Percentiles rank a stretch among this genome's conserved stretches.
Conservation (phyloP, 441 rosid genomes). For the Breynia disticha region DNA sequence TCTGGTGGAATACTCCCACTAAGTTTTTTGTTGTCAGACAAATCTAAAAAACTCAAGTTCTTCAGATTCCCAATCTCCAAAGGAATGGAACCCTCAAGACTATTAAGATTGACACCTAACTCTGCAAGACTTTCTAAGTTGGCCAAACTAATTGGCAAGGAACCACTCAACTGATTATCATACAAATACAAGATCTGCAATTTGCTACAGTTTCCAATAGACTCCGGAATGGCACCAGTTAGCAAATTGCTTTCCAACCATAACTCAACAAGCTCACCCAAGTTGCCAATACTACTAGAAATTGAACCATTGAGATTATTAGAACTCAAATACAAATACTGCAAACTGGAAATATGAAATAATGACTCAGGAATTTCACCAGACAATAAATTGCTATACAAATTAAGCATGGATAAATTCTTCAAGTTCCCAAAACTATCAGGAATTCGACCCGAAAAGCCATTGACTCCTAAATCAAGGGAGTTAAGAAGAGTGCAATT, state of each 20-base stretch:
- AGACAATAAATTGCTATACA: conserved; percentile 39
- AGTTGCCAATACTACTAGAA: conserved; percentile 40
- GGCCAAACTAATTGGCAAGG: conserved; percentile 46
- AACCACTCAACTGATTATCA: conserved; percentile 39
- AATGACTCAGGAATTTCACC: conserved; percentile 39
- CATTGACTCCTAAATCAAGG: conserved; percentile 49
- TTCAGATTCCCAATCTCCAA: conserved; percentile 36
- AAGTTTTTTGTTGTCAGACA: conserved; percentile 49
- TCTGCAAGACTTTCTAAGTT: conserved; percentile 35
- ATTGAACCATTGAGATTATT: conserved; percentile 36
- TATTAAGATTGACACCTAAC: conserved; percentile 30
- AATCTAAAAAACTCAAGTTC: conserved; percentile 33
- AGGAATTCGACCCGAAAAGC: conserved; percentile 43
- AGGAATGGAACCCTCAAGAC: conserved; percentile 43
- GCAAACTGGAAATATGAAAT: background rate
- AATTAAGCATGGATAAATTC: conserved; percentile 20
- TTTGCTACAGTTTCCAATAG: conserved; percentile 47
- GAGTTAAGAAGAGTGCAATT: conserved; percentile 33
- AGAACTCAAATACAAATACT: background rate
- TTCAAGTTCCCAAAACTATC: conserved; percentile 26
- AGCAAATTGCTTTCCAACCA: conserved; percentile 29
- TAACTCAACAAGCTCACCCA: conserved; percentile 27
- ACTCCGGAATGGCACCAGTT: conserved; percentile 51
- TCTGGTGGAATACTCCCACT: conserved; percentile 48
- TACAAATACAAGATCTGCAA: conserved; percentile 33